These are phyloP conservation scores for Porcisia hertigi DNA, from an alignment of 208 protist genomes.

Conservation along the genomic window DNA sequence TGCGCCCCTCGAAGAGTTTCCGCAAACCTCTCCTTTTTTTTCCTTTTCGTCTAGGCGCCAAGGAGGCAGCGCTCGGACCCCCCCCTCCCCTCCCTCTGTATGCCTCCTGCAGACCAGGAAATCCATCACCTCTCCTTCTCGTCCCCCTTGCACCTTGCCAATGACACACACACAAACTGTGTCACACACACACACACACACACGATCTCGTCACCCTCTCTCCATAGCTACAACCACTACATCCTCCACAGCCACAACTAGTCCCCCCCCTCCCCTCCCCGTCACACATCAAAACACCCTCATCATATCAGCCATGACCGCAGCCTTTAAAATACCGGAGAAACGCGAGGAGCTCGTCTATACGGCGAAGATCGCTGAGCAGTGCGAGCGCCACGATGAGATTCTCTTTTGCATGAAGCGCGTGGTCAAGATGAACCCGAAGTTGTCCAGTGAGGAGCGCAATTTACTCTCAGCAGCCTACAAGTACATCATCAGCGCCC, in stretches of 20 bases:
- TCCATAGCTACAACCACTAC: neutral
- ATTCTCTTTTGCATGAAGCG: slow-evolving; percentile 99
- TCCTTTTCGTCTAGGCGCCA: neutral
- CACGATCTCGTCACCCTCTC: neutral
- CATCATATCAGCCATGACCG: slow-evolving; percentile 19
- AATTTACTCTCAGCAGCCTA: slow-evolving; percentile 99
- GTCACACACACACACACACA: too few species aligned
- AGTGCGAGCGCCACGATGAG: slow-evolving; percentile 99
- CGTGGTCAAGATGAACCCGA: slow-evolving; percentile 92
- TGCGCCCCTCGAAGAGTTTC: neutral
- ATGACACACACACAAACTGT: neutral
- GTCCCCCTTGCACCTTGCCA: neutral
- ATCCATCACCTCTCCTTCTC: neutral
- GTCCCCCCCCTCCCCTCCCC: neutral
- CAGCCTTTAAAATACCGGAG: slow-evolving; percentile 76
- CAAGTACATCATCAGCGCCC: slow-evolving; percentile 99
- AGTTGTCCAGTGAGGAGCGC: slow-evolving; percentile 98
- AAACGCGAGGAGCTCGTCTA: slow-evolving; percentile 95
- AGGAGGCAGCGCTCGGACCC: neutral
- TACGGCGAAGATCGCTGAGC: slow-evolving; percentile 97
- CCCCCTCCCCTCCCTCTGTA: neutral
- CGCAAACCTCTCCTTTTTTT: neutral
- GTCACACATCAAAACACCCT: neutral
- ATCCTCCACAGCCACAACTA: neutral
- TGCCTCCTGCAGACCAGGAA: neutral